phyloP scores from a whole-genome alignment of 140 eudicot genomes.

The Oenanthe javanica region DNA sequence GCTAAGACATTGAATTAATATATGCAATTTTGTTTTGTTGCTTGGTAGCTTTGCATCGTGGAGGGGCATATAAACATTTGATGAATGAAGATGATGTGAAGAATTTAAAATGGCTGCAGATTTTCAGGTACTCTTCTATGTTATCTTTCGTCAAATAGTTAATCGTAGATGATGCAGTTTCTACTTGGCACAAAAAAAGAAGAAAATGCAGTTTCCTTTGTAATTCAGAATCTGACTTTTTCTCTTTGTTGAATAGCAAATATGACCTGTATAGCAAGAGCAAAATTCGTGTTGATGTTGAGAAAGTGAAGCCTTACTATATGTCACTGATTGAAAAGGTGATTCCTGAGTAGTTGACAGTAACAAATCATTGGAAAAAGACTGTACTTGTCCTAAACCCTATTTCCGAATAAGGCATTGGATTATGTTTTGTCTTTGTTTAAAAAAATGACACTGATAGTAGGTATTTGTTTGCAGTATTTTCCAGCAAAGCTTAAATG shows the following conservation, averaged over 20 bases:
- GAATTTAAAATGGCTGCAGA: constrained; percentile 75
- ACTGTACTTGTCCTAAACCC: neutral
- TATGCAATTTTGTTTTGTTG: neutral
- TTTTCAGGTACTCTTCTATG: neutral
- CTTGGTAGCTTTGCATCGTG: constrained; percentile 40
- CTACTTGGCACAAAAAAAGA: no score
- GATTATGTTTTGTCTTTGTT: neutral
- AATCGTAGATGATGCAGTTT: neutral
- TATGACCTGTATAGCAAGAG: constrained; percentile 95
- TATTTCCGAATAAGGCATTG: neutral
- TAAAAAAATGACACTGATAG: neutral
- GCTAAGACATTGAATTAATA: neutral
- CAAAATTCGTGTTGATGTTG: constrained; percentile 61
- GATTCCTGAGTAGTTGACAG: neutral
- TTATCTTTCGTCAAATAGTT: neutral
- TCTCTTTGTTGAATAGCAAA: constrained; percentile 36
- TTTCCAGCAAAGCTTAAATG: constrained; percentile 66
- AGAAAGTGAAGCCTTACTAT: constrained; percentile 81
- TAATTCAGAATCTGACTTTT: neutral
- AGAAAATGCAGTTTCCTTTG: no score
- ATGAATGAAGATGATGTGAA: constrained; percentile 81
- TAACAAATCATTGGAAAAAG: neutral
- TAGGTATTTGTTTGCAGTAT: constrained; percentile 28
- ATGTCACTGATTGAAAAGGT: constrained; percentile 82
- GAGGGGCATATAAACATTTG: constrained; percentile 76